Evolutionary conservation across 2,329 filamentous ascomycete species (phyloP).

Genomic region (Ophiocordyceps unilateralis): DNA sequence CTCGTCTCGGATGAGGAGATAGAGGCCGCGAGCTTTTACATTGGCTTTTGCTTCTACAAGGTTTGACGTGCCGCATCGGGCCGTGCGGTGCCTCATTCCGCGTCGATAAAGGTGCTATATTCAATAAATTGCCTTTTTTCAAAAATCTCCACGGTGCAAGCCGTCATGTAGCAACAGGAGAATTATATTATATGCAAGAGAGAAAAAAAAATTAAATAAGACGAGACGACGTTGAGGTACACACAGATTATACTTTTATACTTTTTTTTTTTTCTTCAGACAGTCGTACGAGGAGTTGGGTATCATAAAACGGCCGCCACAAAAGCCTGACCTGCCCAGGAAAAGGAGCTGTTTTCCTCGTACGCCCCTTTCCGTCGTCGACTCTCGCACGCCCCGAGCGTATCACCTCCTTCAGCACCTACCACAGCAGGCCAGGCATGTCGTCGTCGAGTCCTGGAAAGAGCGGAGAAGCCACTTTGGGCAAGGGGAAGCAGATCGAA

Average conservation of each 20-base stretch:
- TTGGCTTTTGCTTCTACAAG: conserved; percentile 95
- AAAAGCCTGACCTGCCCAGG: conserved; percentile 7
- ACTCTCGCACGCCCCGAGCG: background rate
- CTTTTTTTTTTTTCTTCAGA: background rate
- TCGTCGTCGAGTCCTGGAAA: too few species aligned
- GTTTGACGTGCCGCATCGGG: conserved; percentile 29
- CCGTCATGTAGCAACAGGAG: too few species aligned
- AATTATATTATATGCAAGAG: too few species aligned
- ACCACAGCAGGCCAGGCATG: background rate
- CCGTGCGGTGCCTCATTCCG: too few species aligned
- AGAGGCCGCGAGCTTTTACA: conserved; percentile 82
- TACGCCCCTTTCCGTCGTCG: background rate
- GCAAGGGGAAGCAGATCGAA: too few species aligned
- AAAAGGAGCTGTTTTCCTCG: background rate
- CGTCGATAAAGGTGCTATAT: too few species aligned
- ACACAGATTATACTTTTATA: background rate
- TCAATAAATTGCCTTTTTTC: too few species aligned
- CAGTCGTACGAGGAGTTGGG: conserved; percentile 8
- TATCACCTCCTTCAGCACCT: background rate
- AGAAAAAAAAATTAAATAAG: background rate
- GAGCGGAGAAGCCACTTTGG: too few species aligned
- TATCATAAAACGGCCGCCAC: conserved; percentile 13
- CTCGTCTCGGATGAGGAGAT: conserved; percentile 72
- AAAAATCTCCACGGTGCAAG: too few species aligned
- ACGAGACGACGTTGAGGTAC: background rate